These are phyloP conservation scores for Diplotaxis tenuifolia DNA, from an alignment of 345 rosid species.

Conservation along the genomic window DNA sequence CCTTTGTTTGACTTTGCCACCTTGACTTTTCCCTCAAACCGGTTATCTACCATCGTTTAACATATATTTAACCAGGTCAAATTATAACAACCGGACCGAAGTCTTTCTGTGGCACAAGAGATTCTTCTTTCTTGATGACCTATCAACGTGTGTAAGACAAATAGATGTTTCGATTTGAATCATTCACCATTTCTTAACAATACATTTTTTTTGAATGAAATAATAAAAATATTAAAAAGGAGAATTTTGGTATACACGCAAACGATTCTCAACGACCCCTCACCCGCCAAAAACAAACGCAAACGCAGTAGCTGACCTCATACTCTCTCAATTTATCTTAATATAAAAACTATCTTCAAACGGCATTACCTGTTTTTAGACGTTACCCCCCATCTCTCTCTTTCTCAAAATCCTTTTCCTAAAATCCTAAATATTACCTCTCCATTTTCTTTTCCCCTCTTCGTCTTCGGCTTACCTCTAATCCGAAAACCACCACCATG, in stretches of 20 bases:
- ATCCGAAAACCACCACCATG: constrained; percentile 39
- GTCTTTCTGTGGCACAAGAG: constrained; percentile 19
- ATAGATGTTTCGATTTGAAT: constrained; percentile 18
- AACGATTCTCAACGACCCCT: constrained; percentile 24
- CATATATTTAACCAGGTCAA: constrained; percentile 4
- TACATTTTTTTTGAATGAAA: too few relatives aligned
- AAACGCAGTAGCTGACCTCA: constrained; percentile 30
- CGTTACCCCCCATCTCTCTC: constrained; percentile 25
- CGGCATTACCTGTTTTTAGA: constrained; percentile 36
- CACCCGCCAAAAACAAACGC: constrained; percentile 37
- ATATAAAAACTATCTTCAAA: constrained; percentile 7
- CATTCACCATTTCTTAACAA: constrained; percentile 1
- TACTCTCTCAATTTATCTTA: not conserved
- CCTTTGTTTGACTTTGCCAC: constrained; percentile 19
- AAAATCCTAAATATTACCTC: constrained; percentile 37
- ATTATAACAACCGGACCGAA: constrained; percentile 1
- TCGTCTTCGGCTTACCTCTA: constrained; percentile 24
- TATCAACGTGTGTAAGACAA: constrained; percentile 2
- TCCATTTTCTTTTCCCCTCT: not conserved
- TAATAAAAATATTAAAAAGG: not conserved
- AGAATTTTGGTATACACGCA: not conserved
- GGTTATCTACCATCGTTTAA: not conserved
- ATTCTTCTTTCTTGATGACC: constrained; percentile 12
- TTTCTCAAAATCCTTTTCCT: constrained; percentile 41
- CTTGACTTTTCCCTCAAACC: not conserved